phyloP scores from a whole-genome alignment of 2,329 filamentous ascomycete genomes.

The Domatiomyces catenatus region DNA sequence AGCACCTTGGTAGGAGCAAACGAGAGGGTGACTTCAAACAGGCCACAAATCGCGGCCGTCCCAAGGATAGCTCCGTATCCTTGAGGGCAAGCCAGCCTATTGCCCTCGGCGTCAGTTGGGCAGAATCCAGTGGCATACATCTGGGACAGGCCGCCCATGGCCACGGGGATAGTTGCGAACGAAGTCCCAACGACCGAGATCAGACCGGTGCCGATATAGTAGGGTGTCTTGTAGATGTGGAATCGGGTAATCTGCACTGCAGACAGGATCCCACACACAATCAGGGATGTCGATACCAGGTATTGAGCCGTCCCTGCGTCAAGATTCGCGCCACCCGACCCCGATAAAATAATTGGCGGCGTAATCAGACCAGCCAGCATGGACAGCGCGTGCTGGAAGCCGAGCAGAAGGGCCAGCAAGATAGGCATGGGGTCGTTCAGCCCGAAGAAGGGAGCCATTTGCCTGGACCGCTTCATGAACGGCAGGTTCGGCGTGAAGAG shows the following conservation, averaged over 20 bases:
- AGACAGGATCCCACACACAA: slow-evolving; percentile 51
- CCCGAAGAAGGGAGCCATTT: slow-evolving; percentile 53
- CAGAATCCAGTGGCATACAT: slow-evolving; percentile 53
- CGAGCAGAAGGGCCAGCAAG: slow-evolving; percentile 48
- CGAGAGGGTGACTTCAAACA: slow-evolving; percentile 47
- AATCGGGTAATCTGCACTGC: slow-evolving; percentile 52
- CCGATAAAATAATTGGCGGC: slow-evolving; percentile 49
- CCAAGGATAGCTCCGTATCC: slow-evolving; percentile 52
- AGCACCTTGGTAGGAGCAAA: slow-evolving; percentile 47
- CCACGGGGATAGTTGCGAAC: slow-evolving; percentile 51
- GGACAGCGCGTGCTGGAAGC: slow-evolving; percentile 53
- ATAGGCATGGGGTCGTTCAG: slow-evolving; percentile 54
- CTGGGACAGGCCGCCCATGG: slow-evolving; percentile 44
- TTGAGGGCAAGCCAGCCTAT: slow-evolving; percentile 44
- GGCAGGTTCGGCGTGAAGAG: slow-evolving; percentile 71
- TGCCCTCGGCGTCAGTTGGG: slow-evolving; percentile 40
- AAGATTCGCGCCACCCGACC: slow-evolving; percentile 42
- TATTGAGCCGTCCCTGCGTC: slow-evolving; percentile 42
- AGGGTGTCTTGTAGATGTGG: slow-evolving; percentile 47
- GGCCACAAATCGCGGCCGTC: slow-evolving; percentile 33
- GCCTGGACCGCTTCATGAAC: slow-evolving; percentile 52
- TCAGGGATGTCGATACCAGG: slow-evolving; percentile 53
- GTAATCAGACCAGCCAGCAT: slow-evolving; percentile 50
- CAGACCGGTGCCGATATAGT: slow-evolving; percentile 49
- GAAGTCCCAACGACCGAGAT: slow-evolving; percentile 55